These are phyloP conservation scores for Kodamaea kaohsiungensis DNA, from an alignment of 805 yeast species.

Conservation along the genomic window DNA sequence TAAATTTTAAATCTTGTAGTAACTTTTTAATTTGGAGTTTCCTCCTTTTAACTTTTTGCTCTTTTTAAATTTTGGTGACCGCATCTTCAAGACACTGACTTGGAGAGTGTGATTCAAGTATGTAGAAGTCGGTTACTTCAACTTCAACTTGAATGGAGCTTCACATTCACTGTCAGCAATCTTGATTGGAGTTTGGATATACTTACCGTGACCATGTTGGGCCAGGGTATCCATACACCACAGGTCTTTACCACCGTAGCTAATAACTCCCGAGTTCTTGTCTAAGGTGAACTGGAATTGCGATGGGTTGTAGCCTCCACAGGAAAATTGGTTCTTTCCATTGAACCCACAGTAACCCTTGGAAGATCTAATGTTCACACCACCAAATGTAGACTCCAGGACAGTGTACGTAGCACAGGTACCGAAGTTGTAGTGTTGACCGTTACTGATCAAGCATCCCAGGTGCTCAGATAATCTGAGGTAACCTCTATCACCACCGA, in stretches of 20 bases:
- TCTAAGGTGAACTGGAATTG: constrained; percentile 62
- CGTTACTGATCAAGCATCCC: constrained; percentile 85
- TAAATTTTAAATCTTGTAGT: not conserved
- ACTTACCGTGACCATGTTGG: constrained; percentile 25
- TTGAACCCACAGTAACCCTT: constrained; percentile 68
- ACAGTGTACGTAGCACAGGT: constrained; percentile 80
- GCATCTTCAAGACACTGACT: not conserved
- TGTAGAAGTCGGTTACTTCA: constrained; percentile 6
- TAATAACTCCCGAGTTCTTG: constrained; percentile 43
- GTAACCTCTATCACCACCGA: constrained; percentile 26
- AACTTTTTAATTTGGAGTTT: not conserved
- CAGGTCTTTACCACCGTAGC: constrained; percentile 59
- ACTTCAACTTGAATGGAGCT: constrained; percentile 12
- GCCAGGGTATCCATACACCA: constrained; percentile 50
- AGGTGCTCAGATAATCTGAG: constrained; percentile 49
- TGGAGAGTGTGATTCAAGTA: not conserved
- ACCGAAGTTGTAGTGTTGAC: constrained; percentile 80
- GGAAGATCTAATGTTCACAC: constrained; percentile 66
- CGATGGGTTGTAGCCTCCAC: constrained; percentile 16
- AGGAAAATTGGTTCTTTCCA: constrained; percentile 13
- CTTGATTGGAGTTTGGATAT: constrained; percentile 23
- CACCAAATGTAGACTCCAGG: constrained; percentile 63
- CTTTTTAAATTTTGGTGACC: not conserved
- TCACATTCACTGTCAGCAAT: constrained; percentile 20
- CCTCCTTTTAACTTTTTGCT: not conserved